Evolutionary conservation across 2,329 filamentous ascomycete species (phyloP), one percentile per base, ranked within the genome.

Genomic region (Aspergillus sp.): DNA sequence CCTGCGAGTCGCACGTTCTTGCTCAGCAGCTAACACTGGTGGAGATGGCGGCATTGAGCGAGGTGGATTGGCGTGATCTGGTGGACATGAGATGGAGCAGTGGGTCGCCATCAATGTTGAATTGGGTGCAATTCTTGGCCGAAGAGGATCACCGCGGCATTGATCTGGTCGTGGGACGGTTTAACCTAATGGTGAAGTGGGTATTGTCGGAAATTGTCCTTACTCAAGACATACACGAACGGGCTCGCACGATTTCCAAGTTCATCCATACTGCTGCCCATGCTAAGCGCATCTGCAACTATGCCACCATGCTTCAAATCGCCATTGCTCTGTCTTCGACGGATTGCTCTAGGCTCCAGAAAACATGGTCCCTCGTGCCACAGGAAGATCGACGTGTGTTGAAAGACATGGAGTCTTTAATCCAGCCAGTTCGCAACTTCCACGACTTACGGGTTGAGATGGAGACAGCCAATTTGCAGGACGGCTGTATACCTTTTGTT

Each of bases 171-270:
- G 81, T 82, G 39, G 78, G 80, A 26, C 78, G 81, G 27, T 84
- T 84, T 69, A 85, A 85, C 49, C 67, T 85, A 5, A 77, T 83
- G 50, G 79, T 83, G 47, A 83, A 83, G 65, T 85, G 81, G 81
- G 75, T 75, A 7, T 66, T 82, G 8, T 84, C 81, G 0, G 79
- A 84, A 54, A 75, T 80, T 48, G 65, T 85, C 8, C 70, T 85
- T 12, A 83, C 79, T 0, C 71, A 73, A 30, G 70, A 75, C 40
- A 68, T 78, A 6, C 66, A 77, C 27, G 80, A 84, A 54, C 73
- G 81, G 46, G 80, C 76, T n/a, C 69, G 71, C 27, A 77, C 77
- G 37, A 77, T 85, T 44, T 71, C 75, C 42, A 83, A 85, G 54
- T 82, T 73, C 58, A 83, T 84, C 45, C 80, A 82, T 56, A 77